Conservation (phyloP, 345 rosid genomes). For the Odontarrhena argentea region DNA sequence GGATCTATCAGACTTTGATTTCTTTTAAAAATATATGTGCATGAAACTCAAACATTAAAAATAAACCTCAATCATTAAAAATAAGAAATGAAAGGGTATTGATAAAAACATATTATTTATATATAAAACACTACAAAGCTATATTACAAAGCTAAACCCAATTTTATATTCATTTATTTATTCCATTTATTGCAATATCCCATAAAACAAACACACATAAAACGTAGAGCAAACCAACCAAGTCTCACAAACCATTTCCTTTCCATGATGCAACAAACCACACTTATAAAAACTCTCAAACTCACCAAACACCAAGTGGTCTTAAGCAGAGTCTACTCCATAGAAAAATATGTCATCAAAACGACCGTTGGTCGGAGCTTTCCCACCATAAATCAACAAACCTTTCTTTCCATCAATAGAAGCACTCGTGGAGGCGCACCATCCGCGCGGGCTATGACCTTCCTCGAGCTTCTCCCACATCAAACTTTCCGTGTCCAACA, state of each 20-base stretch:
- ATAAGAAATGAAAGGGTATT: too few relatives aligned
- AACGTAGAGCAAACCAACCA: not conserved
- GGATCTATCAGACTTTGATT: too few relatives aligned
- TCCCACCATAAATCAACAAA: conserved; percentile 26
- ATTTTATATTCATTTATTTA: too few relatives aligned
- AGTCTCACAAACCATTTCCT: conserved; percentile 7
- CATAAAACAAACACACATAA: not conserved
- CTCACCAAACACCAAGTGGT: not conserved
- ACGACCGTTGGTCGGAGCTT: conserved; percentile 24
- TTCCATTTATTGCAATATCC: too few relatives aligned
- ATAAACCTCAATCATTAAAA: too few relatives aligned
- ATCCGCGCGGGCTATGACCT: conserved; percentile 32
- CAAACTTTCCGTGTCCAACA: conserved; percentile 24
- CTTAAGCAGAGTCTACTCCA: conserved; percentile 24
- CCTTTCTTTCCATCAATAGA: conserved; percentile 18
- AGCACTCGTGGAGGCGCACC: conserved; percentile 10
- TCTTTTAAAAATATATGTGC: too few relatives aligned
- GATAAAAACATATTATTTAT: too few relatives aligned
- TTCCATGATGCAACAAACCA: conserved; percentile 12
- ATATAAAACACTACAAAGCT: too few relatives aligned
- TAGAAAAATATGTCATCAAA: conserved; percentile 24
- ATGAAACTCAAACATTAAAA: too few relatives aligned
- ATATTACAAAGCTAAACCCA: too few relatives aligned
- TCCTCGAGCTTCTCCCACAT: conserved; percentile 33
- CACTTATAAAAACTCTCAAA: not conserved